These are phyloP conservation scores for Entomophthora muscae DNA, from an alignment of 371 early-diverging fungal genomes.

Conservation along the genomic window DNA sequence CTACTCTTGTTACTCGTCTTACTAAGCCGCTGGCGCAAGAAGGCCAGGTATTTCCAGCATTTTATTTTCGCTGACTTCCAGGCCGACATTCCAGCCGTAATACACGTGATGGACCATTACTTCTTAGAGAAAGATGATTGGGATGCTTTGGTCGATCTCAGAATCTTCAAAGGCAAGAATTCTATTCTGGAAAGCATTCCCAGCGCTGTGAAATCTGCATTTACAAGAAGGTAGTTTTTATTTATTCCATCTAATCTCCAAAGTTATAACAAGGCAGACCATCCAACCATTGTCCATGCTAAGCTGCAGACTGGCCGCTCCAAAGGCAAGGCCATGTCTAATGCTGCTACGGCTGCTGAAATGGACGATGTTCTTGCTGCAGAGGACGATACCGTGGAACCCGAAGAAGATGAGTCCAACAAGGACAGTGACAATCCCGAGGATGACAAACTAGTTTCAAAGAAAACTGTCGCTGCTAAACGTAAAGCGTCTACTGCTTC, in stretches of 20 bases:
- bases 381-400: conserved; percentile 31
- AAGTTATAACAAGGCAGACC: conserved; percentile 53
- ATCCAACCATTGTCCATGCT: conserved; percentile 47
- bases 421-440: conserved; percentile 22
- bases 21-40: conserved; percentile 34
- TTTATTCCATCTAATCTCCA: conserved; percentile 6
- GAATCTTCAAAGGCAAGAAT: conserved; percentile 23
- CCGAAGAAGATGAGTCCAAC: conserved; percentile 35
- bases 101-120: conserved; percentile 76
- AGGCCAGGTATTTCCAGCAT: conserved; percentile 20
- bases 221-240: conserved; percentile 53
- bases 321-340: conserved; percentile 16
- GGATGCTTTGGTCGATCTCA: conserved; percentile 64
- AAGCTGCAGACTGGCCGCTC: conserved; percentile 19
- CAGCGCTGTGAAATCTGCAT: conserved; percentile 48
- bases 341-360: conserved; percentile 41
- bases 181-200: conserved; percentile 39
- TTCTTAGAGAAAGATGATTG: conserved; percentile 76
- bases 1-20: conserved; percentile 43
- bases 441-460: conserved; percentile 27
- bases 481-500: background rate
- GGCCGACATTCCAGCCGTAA: conserved; percentile 49
- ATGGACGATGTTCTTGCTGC: conserved; percentile 15
- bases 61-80: conserved; percentile 12
- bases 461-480: conserved; percentile 11